Percentiles rank a stretch among this genome's conserved stretches.
Conservation (phyloP, 257 asterid genomes). For the Solanum raphanifolium region DNA sequence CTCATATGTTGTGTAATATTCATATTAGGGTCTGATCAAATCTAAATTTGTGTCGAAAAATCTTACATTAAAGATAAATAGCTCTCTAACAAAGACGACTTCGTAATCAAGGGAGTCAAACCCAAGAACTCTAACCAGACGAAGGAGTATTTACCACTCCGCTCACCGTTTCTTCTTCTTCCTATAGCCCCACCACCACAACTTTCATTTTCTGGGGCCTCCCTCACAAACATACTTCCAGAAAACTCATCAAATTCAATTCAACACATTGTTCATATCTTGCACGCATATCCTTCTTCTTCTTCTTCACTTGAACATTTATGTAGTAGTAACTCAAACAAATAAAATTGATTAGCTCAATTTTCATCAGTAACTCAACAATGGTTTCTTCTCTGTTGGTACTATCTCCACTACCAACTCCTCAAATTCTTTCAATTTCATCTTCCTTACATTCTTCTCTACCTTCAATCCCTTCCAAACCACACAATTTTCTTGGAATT, state of each 20-base stretch:
- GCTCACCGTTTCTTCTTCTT: background rate
- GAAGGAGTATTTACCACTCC: too few species aligned
- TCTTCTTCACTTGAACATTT: background rate
- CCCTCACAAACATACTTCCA: conserved; percentile 9
- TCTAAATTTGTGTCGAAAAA: too few species aligned
- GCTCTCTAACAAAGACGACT: too few species aligned
- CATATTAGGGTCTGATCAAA: too few species aligned
- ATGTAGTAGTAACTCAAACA: background rate
- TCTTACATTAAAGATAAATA: fast-evolving
- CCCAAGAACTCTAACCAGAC: too few species aligned
- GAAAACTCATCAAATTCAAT: background rate
- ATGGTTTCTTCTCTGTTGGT: background rate
- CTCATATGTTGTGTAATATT: too few species aligned
- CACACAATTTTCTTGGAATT: conserved; percentile 2
- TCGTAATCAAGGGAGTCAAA: too few species aligned
- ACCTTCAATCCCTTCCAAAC: conserved; percentile 2
- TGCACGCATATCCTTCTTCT: conserved; percentile 70
- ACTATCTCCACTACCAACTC: background rate
- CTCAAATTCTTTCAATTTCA: background rate
- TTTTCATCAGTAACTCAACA: background rate
- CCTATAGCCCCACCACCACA: background rate
- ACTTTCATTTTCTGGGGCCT: background rate
- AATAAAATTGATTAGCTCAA: background rate
- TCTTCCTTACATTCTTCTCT: conserved; percentile 1
- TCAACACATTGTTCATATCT: conserved; percentile 23